Evolutionary conservation across 164 flowering plant genomes (phyloP).

Genomic region (Taxillus chinensis): DNA sequence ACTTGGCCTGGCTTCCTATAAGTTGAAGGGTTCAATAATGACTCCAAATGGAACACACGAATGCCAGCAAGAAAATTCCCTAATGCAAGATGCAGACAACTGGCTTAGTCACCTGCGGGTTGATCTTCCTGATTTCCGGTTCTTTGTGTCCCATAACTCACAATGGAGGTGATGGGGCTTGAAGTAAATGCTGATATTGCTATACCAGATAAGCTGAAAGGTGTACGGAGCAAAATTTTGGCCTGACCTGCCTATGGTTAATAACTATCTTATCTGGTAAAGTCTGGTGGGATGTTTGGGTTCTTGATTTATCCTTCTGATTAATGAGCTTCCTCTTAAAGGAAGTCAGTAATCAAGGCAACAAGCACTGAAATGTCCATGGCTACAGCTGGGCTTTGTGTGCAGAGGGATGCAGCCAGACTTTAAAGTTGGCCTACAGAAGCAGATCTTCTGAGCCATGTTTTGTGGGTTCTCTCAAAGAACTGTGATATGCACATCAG

Average conservation of each 20-base stretch:
- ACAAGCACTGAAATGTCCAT: not conserved
- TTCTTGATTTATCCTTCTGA: not conserved
- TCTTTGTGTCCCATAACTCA: conserved; percentile 40
- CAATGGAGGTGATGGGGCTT: conserved; percentile 18
- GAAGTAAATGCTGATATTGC: no score
- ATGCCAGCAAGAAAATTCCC: conserved; percentile 29
- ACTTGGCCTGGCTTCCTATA: conserved; percentile 71
- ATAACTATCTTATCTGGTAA: no score
- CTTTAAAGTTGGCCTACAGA: not conserved
- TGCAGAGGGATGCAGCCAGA: not conserved
- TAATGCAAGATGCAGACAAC: conserved; percentile 45
- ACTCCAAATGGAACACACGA: conserved; percentile 32
- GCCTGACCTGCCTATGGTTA: no score
- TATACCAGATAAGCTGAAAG: no score
- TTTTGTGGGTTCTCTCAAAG: not conserved
- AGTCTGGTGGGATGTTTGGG: no score
- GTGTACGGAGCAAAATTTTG: no score
- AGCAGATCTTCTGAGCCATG: not conserved
- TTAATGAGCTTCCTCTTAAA: not conserved
- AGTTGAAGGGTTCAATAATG: conserved; percentile 49
- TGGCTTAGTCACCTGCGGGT: conserved; percentile 51
- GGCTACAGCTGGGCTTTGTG: not conserved
- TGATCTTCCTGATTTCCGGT: conserved; percentile 49
- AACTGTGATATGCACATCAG: not conserved
- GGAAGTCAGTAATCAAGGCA: not conserved